Conservation (phyloP, 2,329 filamentous ascomycete species). For the Dactylellina parvicollis region DNA sequence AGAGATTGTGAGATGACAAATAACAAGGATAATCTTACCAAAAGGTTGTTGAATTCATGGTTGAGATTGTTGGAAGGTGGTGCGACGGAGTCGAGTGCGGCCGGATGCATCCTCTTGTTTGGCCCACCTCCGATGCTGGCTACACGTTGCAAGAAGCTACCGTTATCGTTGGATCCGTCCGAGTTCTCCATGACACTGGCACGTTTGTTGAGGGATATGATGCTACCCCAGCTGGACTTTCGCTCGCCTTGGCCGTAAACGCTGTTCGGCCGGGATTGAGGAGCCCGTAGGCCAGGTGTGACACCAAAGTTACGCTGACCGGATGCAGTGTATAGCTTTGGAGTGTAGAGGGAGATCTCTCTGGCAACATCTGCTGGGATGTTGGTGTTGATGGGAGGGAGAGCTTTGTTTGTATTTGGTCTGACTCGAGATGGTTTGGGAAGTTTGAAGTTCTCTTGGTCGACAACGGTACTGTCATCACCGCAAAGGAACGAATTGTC, state of each 20-base stretch:
- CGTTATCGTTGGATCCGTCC: conserved; percentile 3
- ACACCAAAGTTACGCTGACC: conserved; percentile 40
- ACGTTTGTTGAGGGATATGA: conserved; percentile 33
- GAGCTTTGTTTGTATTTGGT: conserved; percentile 26
- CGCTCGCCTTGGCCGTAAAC: conserved; percentile 40
- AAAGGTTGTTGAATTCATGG: conserved; percentile 33
- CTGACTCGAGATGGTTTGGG: conserved; percentile 1
- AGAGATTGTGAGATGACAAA: neutral
- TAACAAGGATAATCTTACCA: conserved; percentile 9
- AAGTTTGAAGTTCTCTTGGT: conserved; percentile 32
- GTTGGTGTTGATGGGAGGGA: conserved; percentile 48
- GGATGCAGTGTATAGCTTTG: conserved; percentile 29
- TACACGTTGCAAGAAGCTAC: conserved; percentile 23
- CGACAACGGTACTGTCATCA: conserved; percentile 6
- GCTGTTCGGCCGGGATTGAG: conserved; percentile 23
- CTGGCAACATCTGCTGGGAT: conserved; percentile 23
- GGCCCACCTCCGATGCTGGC: conserved; percentile 16
- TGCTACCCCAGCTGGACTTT: conserved; percentile 46
- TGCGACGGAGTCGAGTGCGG: conserved; percentile 7
- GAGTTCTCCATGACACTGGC: conserved; percentile 26
- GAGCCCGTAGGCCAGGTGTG: conserved; percentile 23
- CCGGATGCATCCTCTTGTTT: conserved; percentile 43
- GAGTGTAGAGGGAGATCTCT: conserved; percentile 47
- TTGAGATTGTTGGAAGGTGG: conserved; percentile 26
- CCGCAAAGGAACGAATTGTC: conserved; percentile 24